Conservation (phyloP, 2,329 filamentous ascomycete genomes). For the Onygenales sp. region DNA sequence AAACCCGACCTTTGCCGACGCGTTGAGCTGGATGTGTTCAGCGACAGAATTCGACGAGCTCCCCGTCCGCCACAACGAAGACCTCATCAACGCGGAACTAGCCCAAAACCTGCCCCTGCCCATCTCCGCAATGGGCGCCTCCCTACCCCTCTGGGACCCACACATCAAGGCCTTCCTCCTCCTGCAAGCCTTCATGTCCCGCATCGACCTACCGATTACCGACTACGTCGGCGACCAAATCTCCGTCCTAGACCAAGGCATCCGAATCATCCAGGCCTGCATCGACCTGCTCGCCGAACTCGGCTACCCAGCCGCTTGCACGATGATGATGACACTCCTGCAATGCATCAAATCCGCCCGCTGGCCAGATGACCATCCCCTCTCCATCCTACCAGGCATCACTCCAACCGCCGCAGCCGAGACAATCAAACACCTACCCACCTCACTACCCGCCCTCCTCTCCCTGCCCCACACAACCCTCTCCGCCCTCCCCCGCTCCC, state of each 20-base stretch:
- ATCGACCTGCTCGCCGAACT: conserved; percentile 90
- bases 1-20: conserved; percentile 68
- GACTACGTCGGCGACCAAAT: conserved; percentile 95
- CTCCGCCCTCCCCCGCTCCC: conserved; percentile 18
- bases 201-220: conserved; percentile 83
- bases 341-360: conserved; percentile 88
- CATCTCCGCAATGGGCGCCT: conserved; percentile 46
- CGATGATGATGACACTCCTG: conserved; percentile 73
- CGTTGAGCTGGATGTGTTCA: conserved; percentile 81
- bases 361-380: conserved; percentile 74
- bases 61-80: conserved; percentile 95
- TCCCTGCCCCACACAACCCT: conserved; percentile 19
- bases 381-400: conserved; percentile 72
- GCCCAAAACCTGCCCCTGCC: conserved; percentile 69
- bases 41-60: conserved; percentile 96
- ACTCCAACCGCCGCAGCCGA: conserved; percentile 9
- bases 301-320: conserved; percentile 67
- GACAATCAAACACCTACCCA: conserved; percentile 17
- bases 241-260: conserved; percentile 82
- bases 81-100: conserved; percentile 88
- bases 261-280: conserved; percentile 91
- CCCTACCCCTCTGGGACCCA: conserved; percentile 90
- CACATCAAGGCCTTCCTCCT: conserved; percentile 94
- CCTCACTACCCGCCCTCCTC: conserved; percentile 22
- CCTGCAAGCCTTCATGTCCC: conserved; percentile 88